Base-by-base conservation (phyloP, 179 eudicot genomes). In the Sideroxylon spinosum region DNA sequence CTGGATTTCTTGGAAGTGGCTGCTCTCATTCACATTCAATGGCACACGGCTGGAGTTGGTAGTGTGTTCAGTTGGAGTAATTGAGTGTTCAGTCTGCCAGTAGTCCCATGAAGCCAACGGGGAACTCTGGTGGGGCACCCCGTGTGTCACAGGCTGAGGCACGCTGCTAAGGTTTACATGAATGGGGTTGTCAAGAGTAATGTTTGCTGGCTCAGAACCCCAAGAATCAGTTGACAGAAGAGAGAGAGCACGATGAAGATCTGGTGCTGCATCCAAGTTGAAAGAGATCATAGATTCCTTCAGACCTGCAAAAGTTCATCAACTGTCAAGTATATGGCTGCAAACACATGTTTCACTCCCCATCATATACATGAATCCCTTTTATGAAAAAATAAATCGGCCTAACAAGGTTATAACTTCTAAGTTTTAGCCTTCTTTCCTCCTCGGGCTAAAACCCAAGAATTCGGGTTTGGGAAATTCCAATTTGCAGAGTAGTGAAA, bases 171-270 rank as follows among this genome's bases (percentile, higher is more conserved):
- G 65, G 68, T 81, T 86, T 62, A 76, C 80, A 74, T 84, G 85
- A 76, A 83, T 49, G 50, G 84, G 67, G 61, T 83, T 84, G 84
- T 81, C 67, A 14, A 85, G 79, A 17, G 80, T 73, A 70, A 83
- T 44, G 55, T 85, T 81, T 57, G 79, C 84, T 23, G 86, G 87
- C 65, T 80, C 69, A 22, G 88, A 82, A 82, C 84, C 87, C 97
- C 97, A 90, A 11, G 97, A 82, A 78, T 84, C 90, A 76, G 86
- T 92, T 93, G 98, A 93, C 97, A 93, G 98, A 93, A 93, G 98
- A 93, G 98, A 93, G 98, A 92, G 98, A 93, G 98, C 98, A 93
- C 95, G 89, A 63, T 71, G 85, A 81, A 87, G 69, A 66, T 89
- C 91, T 65, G 81, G 90, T 84, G 88, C 87, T 76, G 88, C 88